Evolutionary conservation across 495 filamentous ascomycete species (phyloP), one percentile per base, ranked within the genome.

Genomic region (Penicillium roqueforti): DNA sequence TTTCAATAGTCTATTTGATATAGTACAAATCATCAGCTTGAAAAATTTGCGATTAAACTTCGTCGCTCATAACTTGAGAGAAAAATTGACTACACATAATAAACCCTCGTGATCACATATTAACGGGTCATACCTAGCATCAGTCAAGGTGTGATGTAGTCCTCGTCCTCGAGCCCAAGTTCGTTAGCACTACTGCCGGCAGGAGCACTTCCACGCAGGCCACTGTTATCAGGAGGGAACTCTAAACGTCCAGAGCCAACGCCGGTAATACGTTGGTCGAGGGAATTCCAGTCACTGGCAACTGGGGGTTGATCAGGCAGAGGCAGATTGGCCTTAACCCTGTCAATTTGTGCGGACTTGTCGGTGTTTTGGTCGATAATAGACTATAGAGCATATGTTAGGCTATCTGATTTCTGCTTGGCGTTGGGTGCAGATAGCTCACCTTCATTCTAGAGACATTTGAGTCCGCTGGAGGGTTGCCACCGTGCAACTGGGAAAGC

Each of bases 241-340:
- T 74, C 58, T 0, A 79, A 32, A 34, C 80, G 69, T 20, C 87
- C 87, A 28, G 81, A 82, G 46, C 84, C 82, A 38, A 89, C 83
- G 60, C 87, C 85, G 62, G 87, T 82, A 20, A 73, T 86, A 52
- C 82, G 74, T 39, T 76, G 75, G 53, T 92, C 88, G 47, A 77
- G 73, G 6, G 86, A 87, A 63, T 89, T 83, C 82, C 82, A 91
- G 70, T 88, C 89, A n/a, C 86, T 86, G 18, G 82, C 68, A 13
- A 73, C 70, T 0, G 89, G 88, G 4, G 89, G 88, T 34, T 91
- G 72, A 2, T 92, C 86, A 11, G 89, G 89, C 41, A 92, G 79
- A 28, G 87, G 88, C 19, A 95, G 82, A 70, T 89, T 88, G 61
- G 83, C 67, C 68, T 83, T 75, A 63, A 71, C 74, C 62, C 86